phyloP scores from a whole-genome alignment of 768 basidiomycete species.

The Auricularia auricula-judae region DNA sequence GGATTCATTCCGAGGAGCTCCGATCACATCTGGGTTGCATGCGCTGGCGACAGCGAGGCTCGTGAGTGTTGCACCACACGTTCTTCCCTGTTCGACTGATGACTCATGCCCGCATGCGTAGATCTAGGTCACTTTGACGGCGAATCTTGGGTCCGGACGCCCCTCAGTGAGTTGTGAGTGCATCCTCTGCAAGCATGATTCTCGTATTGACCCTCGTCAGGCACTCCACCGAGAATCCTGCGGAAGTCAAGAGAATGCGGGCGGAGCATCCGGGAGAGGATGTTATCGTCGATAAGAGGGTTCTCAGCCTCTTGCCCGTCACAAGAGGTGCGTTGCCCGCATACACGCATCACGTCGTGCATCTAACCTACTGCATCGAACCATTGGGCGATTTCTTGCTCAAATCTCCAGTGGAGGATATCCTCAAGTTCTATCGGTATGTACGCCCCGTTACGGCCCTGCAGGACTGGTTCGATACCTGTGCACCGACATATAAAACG shows the following conservation, averaged over 20 bases:
- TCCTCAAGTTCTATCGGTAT: neutral
- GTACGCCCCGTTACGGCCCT: neutral
- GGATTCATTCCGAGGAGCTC: neutral
- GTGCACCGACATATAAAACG: neutral
- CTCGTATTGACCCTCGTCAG: neutral
- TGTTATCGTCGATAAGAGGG: neutral
- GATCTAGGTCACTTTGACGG: neutral
- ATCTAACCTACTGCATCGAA: neutral
- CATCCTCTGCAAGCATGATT: neutral
- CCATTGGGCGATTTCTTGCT: neutral
- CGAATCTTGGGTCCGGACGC: neutral
- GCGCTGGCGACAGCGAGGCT: neutral
- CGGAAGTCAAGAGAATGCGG: neutral
- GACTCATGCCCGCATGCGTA: neutral
- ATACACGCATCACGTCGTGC: neutral
- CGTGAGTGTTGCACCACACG: neutral
- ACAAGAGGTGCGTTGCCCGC: neutral
- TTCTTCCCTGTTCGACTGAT: neutral
- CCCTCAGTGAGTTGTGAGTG: neutral
- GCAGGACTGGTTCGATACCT: neutral
- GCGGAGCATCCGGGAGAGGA: neutral
- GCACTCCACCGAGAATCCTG: neutral
- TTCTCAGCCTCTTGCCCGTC: neutral
- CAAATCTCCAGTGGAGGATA: neutral
- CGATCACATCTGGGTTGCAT: neutral